Percentiles rank a stretch among this genome's conserved stretches.
Evolutionary conservation across 176 grass and related monocot genomes (phyloP).

Genomic region (Secale cereale): DNA sequence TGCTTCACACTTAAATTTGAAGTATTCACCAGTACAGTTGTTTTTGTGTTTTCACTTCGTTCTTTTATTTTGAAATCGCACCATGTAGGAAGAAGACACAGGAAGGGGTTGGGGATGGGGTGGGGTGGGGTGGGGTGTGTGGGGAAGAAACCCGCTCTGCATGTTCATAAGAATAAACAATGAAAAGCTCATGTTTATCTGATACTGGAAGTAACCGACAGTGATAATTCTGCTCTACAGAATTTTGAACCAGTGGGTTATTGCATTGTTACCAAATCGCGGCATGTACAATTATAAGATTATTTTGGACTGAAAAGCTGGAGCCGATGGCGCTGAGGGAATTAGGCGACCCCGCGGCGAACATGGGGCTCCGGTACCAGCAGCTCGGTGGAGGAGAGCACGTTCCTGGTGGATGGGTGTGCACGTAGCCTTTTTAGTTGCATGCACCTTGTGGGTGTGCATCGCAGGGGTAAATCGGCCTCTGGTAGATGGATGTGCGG

Average conservation of each 20-base stretch:
- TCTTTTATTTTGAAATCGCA: neutral
- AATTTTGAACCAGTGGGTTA: neutral
- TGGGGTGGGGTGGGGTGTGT: too few species aligned
- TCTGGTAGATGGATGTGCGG: too few species aligned
- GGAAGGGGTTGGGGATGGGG: neutral
- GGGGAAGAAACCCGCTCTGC: neutral
- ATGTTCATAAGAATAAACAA: neutral
- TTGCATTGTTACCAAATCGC: neutral
- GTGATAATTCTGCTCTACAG: neutral
- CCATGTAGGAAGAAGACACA: neutral
- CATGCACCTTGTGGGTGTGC: too few species aligned
- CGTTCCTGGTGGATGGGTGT: too few species aligned
- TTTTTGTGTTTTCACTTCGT: neutral
- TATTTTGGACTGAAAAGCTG: neutral
- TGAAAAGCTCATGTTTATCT: neutral
- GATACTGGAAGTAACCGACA: neutral
- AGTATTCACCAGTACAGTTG: neutral
- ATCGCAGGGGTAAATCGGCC: too few species aligned
- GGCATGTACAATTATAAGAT: constrained; percentile 6
- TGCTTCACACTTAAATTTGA: neutral
- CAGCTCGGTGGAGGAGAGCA: too few species aligned
- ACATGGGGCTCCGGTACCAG: too few species aligned
- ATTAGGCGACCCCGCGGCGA: too few species aligned
- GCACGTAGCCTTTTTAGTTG: too few species aligned
- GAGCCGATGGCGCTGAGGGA: too few species aligned